Conservation (phyloP, 768 basidiomycete species). For the Suillus americanus region DNA sequence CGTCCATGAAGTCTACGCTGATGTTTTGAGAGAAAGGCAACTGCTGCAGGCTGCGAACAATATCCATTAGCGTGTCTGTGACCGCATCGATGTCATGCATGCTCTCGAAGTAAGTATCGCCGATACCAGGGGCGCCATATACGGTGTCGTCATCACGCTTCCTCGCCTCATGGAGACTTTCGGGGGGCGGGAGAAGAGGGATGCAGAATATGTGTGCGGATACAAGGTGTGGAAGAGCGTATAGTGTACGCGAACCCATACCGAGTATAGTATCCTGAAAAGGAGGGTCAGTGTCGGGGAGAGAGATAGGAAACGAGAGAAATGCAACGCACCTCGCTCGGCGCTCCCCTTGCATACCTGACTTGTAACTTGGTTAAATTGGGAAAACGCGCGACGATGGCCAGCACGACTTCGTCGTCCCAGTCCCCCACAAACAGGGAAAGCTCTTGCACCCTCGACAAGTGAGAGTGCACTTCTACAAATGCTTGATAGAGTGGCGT, state of each 20-base stretch:
- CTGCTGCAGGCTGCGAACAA: not conserved
- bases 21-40: not conserved
- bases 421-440: conserved; percentile 39
- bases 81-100: conserved; percentile 19
- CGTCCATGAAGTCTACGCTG: not conserved
- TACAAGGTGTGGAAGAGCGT: conserved; percentile 35
- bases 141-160: not conserved
- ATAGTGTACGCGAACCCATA: conserved; percentile 44
- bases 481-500: conserved; percentile 24
- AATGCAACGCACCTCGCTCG: conserved; percentile 38
- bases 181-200: not conserved
- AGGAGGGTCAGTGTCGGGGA: not conserved
- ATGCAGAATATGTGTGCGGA: conserved; percentile 38
- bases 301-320: not conserved
- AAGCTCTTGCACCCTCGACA: conserved; percentile 26
- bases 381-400: conserved; percentile 38
- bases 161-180: conserved; percentile 8
- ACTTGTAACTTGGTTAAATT: conserved; percentile 38
- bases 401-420: conserved; percentile 48
- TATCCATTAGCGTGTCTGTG: conserved; percentile 4
- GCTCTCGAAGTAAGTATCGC: not conserved
- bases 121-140: conserved; percentile 7
- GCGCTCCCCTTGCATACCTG: conserved; percentile 36
- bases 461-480: not conserved
- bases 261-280: conserved; percentile 39